These are phyloP conservation scores for Termitomyces sp. DNA, from an alignment of 768 basidiomycete genomes.

Conservation along the genomic window DNA sequence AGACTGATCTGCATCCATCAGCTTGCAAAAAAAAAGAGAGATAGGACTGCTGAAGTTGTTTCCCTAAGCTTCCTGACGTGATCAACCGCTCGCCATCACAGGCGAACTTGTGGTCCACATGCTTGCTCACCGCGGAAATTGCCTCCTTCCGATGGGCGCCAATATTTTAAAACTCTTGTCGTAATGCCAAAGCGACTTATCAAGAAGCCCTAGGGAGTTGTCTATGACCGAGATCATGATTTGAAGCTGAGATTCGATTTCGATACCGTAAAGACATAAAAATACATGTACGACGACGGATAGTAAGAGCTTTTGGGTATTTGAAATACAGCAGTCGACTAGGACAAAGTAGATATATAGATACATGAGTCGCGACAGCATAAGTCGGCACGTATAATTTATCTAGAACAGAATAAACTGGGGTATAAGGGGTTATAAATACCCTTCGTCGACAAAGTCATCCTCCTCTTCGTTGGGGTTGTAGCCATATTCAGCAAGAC, in stretches of 20 bases:
- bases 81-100: not conserved
- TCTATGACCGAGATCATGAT: not conserved
- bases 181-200: not conserved
- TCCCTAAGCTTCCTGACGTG: not conserved
- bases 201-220: not conserved
- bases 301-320: not conserved
- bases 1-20: not conserved
- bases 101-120: not conserved
- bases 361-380: not conserved
- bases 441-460: conserved; percentile 11
- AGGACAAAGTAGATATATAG: not conserved
- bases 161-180: no score
- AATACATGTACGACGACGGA: not conserved
- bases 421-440: not conserved
- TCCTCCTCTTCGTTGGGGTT: conserved; percentile 14
- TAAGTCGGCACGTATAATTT: not conserved
- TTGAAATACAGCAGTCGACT: not conserved
- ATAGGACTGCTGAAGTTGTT: not conserved
- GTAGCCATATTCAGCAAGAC: conserved; percentile 15
- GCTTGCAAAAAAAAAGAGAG: conserved; percentile 6
- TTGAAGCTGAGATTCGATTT: not conserved
- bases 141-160: not conserved
- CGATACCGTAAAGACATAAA: not conserved
- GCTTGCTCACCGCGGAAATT: not conserved
- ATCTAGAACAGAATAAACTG: not conserved